Base-by-base conservation (phyloP, 768 basidiomycete species). In the Xerocomellus dryophilus region DNA sequence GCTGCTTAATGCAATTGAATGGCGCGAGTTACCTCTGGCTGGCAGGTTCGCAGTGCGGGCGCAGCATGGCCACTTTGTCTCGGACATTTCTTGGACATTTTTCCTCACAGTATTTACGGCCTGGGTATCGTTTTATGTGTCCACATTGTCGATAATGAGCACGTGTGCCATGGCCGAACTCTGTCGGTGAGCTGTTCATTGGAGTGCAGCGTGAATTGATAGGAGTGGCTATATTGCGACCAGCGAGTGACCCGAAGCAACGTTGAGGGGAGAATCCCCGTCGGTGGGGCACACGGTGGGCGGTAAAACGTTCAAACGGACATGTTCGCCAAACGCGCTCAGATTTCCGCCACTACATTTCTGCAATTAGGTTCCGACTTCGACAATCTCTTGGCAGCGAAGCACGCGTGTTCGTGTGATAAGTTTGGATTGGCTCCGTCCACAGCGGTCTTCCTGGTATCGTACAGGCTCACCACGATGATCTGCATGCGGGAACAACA, bases 1-100 rank as follows among this genome's bases (percentile, higher is more conserved):
- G 60, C 50, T 43, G 56, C 43, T 27, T 62, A 35, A 59, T 51
- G 18, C 29, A 7, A 21, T 17, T 18, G 18, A 34, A 17, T 7
- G 12, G 10, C 25, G 21, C 15, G 29, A 23, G 14, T 40, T 11
- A 7, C 12, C 25, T 10, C 23, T 32, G 7, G 23, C 31, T 17
- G 32, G 17, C 5, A 29, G 31, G 31, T 4, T 32, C n/a, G 2
- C 43, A 39, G 18, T 12, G 31, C 15, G 1, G 12, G 29, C 14
- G 14, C 34, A 20, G 2, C 3, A 31, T 32, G 8, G 5, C 14
- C 20, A 9, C 29, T 31, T 39, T 40, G 7, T 8, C 20, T 31
- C 12, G 9, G 20, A 34, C 47, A 47, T 4, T 39, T 18, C 21
- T 21, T 47, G 57, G 49, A 58, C 56, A 18, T 34, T 35, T 21